Percentiles rank a stretch among this genome's conserved stretches.
Evolutionary conservation across 2,329 filamentous ascomycete genomes (phyloP).

Genomic region (Cordyceps militaris): DNA sequence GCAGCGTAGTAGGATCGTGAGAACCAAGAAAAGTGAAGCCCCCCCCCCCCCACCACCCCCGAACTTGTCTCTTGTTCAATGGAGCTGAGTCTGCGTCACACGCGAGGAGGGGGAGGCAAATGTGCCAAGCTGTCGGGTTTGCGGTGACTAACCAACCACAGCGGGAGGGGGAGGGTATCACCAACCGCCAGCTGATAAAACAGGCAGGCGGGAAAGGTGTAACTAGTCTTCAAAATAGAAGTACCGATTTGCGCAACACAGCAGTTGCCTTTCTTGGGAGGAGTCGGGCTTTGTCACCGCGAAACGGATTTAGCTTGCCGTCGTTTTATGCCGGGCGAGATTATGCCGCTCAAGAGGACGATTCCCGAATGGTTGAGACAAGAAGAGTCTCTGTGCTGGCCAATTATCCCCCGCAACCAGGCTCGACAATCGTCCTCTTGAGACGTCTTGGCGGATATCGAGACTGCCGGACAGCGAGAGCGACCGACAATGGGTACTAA

Average conservation of each 20-base stretch:
- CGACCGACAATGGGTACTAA: neutral
- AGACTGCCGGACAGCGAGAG: neutral
- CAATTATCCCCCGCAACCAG: neutral
- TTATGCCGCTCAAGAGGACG: neutral
- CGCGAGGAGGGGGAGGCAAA: too few relatives aligned
- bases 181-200: too few relatives aligned
- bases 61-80: too few relatives aligned
- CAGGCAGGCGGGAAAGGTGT: too few relatives aligned
- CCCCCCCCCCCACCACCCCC: too few relatives aligned
- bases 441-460: slow-evolving; percentile 1
- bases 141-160: too few relatives aligned
- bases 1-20: too few relatives aligned
- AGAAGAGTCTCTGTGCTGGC: neutral
- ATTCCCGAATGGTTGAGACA: neutral
- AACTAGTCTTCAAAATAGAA: too few relatives aligned
- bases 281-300: neutral
- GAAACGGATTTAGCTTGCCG: neutral
- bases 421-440: neutral
- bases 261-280: neutral
- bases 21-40: too few relatives aligned
- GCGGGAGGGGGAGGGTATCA: too few relatives aligned
- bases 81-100: too few relatives aligned
- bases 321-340: neutral
- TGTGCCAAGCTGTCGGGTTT: too few relatives aligned
- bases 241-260: neutral